Conservation (phyloP, 2,329 filamentous ascomycete genomes). For the Diaporthe sp. region DNA sequence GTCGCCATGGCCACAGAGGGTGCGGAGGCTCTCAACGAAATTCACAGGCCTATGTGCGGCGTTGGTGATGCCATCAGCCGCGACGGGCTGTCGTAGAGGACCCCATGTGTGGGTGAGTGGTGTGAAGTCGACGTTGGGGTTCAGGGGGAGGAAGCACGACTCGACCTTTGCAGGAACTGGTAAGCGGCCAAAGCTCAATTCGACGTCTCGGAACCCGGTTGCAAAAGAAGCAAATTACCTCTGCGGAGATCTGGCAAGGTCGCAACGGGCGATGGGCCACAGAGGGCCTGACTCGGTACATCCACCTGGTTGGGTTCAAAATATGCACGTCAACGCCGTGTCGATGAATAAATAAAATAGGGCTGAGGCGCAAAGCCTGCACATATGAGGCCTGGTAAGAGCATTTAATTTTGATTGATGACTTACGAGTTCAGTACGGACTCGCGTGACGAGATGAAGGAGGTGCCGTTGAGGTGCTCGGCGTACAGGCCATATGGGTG, state of each 20-base stretch:
- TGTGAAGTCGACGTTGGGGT: constrained; percentile 44
- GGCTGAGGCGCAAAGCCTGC: constrained; percentile 11
- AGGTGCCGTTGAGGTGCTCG: constrained; percentile 49
- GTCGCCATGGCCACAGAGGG: constrained; percentile 64
- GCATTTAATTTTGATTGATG: not conserved
- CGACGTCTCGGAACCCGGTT: constrained; percentile 14
- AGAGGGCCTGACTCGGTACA: constrained; percentile 50
- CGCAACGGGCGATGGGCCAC: constrained; percentile 45
- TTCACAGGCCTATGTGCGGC: constrained; percentile 6
- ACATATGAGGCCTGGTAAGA: not conserved
- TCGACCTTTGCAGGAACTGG: constrained; percentile 40
- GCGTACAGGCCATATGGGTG: constrained; percentile 49
- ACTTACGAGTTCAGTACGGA: constrained; percentile 45
- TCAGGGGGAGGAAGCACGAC: constrained; percentile 44
- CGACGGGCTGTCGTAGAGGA: constrained; percentile 17
- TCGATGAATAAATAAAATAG: not conserved
- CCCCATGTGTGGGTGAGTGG: constrained; percentile 45
- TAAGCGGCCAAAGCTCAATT: constrained; percentile 9
- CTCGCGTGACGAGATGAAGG: constrained; percentile 47
- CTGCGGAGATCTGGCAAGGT: constrained; percentile 29
- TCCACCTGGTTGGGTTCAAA: constrained; percentile 43
- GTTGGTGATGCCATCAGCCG: not conserved
- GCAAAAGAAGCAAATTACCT: constrained; percentile 36
- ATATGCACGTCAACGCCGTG: constrained; percentile 31
- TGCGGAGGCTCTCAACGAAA: constrained; percentile 63